These are phyloP conservation scores for Hypoxylon intermedium DNA, from an alignment of 495 filamentous ascomycete genomes.

Conservation along the genomic window DNA sequence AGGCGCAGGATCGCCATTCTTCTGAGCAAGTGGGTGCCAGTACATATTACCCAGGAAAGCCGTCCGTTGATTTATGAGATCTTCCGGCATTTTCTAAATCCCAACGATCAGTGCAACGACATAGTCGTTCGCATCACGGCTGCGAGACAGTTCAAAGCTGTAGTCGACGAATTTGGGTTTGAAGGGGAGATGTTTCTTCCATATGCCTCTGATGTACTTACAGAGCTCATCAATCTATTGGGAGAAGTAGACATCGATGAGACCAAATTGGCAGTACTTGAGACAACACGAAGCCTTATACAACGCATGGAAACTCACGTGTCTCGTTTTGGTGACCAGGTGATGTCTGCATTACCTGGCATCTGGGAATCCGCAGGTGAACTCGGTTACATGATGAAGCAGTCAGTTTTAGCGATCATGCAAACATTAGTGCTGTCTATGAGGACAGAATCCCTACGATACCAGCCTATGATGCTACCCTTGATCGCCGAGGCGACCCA, in stretches of 20 bases:
- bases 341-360: conserved; percentile 78
- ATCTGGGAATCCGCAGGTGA: conserved; percentile 84
- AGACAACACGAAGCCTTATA: conserved; percentile 81
- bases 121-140: conserved; percentile 91
- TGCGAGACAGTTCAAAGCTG: conserved; percentile 77
- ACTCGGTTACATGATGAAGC: conserved; percentile 85
- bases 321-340: conserved; percentile 75
- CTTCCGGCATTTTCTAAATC: conserved; percentile 84
- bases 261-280: conserved; percentile 83
- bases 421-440: conserved; percentile 79
- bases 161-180: conserved; percentile 88
- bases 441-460: conserved; percentile 72
- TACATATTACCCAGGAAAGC: conserved; percentile 70
- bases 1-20: conserved; percentile 86
- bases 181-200: conserved; percentile 71
- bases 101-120: conserved; percentile 80
- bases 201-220: conserved; percentile 72
- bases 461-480: conserved; percentile 76
- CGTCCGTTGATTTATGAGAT: conserved; percentile 82
- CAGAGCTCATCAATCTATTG: conserved; percentile 74
- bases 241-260: conserved; percentile 83
- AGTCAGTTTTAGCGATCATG: conserved; percentile 84
- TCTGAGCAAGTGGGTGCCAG: conserved; percentile 85
- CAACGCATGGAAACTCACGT: conserved; percentile 78
- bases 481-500: conserved; percentile 80